Base-by-base conservation (phyloP, 1,284 basidiomycete species). In the Pascua sp. region DNA sequence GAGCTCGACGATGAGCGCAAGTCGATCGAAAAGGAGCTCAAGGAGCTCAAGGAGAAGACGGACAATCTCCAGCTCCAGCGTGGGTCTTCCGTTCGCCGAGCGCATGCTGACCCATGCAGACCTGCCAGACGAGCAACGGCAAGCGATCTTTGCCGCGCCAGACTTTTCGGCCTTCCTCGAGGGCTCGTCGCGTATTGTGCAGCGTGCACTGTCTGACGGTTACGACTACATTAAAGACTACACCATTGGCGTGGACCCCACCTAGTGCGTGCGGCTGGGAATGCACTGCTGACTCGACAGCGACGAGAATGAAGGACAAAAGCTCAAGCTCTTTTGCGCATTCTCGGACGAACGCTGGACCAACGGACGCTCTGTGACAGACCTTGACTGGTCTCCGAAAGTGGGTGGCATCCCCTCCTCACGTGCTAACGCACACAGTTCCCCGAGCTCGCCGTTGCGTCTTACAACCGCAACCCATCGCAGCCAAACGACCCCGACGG, bases 141-240 rank as follows among this genome's bases (percentile, higher is more conserved):
- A 84, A 7, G 86, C 85, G 62, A 89, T 97, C 55, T 83, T 93
- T 63, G 80, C 86, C 13, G 89, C 88, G 5, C 87, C 91, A 0
- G 91, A 95, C 66, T 97, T 98, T 72, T 77, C 88, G 36, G 88
- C 92, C 61, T 99, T 98, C 73, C 86, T 99, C 9, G 91, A 97
- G 71, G 86, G 89, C 65, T 92, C 90, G n/a, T 90, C 89, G 36
- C 95, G 93, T 78, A 92, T 98, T 49, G 86, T 97, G 10, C 91
- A 98, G 72, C 83, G 96, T 51, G 96, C 94, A n/a, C 77, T 98
- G 60, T 95, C 91, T 68, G 95, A 98, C 70, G 85, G 85, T 18
- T 99, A 99, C 75, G 96, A 98, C 74, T 97, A 97, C 70, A 90
- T 94, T 65, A 86, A 88, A 48, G 95, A 98, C 77, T 99, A 99